These are phyloP conservation scores for Echinochloa phyllopogon DNA, from an alignment of 176 grass and related monocot species.

Conservation along the genomic window DNA sequence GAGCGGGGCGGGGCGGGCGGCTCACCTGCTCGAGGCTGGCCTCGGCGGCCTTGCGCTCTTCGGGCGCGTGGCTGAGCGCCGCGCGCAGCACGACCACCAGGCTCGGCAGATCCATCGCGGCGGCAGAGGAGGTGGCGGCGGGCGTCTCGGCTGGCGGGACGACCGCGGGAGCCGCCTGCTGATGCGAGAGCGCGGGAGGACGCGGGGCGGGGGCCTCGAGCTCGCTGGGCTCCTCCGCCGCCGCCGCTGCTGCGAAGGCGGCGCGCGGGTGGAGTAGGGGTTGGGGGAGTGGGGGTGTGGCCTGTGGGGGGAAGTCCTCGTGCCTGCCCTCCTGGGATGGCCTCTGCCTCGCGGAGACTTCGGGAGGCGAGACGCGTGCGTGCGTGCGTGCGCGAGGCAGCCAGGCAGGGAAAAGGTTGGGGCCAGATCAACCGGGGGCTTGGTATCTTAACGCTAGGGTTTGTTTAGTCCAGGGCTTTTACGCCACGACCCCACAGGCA, in stretches of 20 bases:
- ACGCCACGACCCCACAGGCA: not conserved
- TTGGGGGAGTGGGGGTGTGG: constrained; percentile 17
- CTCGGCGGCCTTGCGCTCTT: constrained; percentile 87
- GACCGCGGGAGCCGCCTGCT: not conserved
- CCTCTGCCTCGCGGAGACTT: constrained; percentile 42
- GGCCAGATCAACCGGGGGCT: not conserved
- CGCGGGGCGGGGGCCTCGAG: not conserved
- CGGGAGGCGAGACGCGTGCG: constrained; percentile 31
- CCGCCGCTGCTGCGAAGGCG: not conserved
- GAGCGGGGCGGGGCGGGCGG: not conserved
- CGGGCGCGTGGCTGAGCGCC: constrained; percentile 80
- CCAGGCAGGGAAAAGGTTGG: not conserved
- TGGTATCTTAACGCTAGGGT: constrained; percentile 3
- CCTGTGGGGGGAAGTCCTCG: not conserved
- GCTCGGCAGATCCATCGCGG: constrained; percentile 78
- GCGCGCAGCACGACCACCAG: constrained; percentile 78
- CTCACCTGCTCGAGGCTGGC: constrained; percentile 83
- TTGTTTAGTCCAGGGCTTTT: constrained; percentile 6
- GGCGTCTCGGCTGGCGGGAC: not conserved
- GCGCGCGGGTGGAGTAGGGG: constrained; percentile 4
- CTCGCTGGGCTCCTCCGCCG: constrained; percentile 17
- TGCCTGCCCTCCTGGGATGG: not conserved
- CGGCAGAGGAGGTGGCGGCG: not conserved
- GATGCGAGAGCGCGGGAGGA: not conserved
- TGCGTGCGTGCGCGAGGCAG: constrained; percentile 44